These are phyloP conservation scores for Rhizopus microsporus DNA, from an alignment of 371 early-diverging fungal species.

Conservation along the genomic window DNA sequence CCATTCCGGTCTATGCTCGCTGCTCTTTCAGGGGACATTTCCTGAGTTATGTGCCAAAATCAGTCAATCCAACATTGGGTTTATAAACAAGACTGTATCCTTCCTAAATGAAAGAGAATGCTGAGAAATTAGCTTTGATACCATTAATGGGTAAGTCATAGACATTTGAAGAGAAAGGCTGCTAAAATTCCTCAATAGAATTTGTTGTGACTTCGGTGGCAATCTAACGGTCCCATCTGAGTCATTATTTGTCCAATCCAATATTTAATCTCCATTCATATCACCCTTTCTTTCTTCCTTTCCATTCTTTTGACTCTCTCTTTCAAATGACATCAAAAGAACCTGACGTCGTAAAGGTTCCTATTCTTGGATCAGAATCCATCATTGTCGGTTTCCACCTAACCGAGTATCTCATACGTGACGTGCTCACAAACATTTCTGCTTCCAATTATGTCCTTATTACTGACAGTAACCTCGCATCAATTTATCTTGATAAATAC, in stretches of 20 bases:
- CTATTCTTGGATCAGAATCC: conserved; percentile 86
- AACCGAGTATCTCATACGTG: conserved; percentile 70
- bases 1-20: too few species aligned
- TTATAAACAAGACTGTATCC: too few species aligned
- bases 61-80: too few species aligned
- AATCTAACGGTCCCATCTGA: neutral
- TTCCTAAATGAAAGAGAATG: too few species aligned
- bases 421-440: conserved; percentile 74
- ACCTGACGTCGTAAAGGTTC: conserved; percentile 70
- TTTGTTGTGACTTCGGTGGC: too few species aligned
- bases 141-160: too few species aligned
- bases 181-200: too few species aligned
- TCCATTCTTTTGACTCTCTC: neutral
- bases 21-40: too few species aligned
- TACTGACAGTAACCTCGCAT: conserved; percentile 86
- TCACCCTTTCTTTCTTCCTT: neutral
- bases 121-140: too few species aligned
- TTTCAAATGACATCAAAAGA: conserved; percentile 2
- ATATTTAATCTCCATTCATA: neutral
- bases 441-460: conserved; percentile 87
- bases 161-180: too few species aligned
- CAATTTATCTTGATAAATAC: conserved; percentile 70
- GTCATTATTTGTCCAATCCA: conserved; percentile 5
- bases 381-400: conserved; percentile 88
- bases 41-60: too few species aligned